Base-by-base conservation (phyloP, 1,139 yeast genomes). In the Scheffersomyces segobiensis region DNA sequence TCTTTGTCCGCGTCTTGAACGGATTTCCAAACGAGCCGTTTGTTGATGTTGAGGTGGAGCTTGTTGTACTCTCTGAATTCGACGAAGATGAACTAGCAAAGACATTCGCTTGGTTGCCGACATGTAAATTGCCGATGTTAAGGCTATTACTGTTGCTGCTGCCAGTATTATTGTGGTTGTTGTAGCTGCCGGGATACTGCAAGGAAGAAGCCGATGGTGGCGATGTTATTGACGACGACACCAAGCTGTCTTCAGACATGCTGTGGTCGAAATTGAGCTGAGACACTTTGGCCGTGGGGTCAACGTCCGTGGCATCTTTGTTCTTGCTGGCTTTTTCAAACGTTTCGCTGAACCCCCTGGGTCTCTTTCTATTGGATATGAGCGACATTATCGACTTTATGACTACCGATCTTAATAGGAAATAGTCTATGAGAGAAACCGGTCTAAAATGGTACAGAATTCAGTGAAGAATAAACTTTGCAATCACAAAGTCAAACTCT, bases 311-410 rank as follows among this genome's bases (percentile, higher is more conserved):
- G 8, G 60, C 58, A 47, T 59, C 60, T 49, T 58, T 51, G 51
- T 60, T 61, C 59, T 63, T 61, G 55, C 58, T 61, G 62, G 60
- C 65, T 21, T 48, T 48, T 59, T 73, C 79, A 62, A 78, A 76
- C 48, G 75, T 71, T 58, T 76, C 83, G 63, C 82, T 77, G 63
- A 80, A 78, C 46, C 83, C 83, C 67, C 84, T 75, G 50, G 84
- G 83, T 63, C 84, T 71, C 62, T 80, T 80, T 61, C 84, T 67
- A 64, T 80, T 80, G 49, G 79, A 70, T 39, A 78, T 75, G 62
- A 76, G 58, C 14, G 79, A 74, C 78, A 65, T 65, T 49, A 18
- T 55, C 46, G 32, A 32, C 14, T 14, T 12, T 32, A 32, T 32
- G 42, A 10, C 17, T 12, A 32, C 3, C 17, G 42, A 32, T 32